Evolutionary conservation across 1,284 basidiomycete genomes (phyloP), one percentile per base, ranked within the genome.

Genomic region (Naganishia liquefaciens): DNA sequence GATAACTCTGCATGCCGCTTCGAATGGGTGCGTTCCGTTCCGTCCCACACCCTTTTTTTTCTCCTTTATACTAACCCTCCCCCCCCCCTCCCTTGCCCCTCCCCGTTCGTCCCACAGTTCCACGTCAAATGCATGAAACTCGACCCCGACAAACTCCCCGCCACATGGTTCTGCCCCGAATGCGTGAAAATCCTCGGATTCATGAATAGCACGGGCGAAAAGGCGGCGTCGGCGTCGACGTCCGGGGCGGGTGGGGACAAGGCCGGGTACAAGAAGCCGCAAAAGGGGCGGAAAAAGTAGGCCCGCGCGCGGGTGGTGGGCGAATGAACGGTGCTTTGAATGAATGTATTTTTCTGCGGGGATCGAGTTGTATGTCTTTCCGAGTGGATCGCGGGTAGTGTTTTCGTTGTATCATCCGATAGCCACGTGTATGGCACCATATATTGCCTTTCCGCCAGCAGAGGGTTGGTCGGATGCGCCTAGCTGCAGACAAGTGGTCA

Each of bases 111-210:
- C 44, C n/a, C 64, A 21, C 75, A 93, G 91, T 95, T 93, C 82
- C 92, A 95, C 77, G 81, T 93, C 61, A 82, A 81, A 19, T 95
- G 92, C 74, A 85, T 92, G 60, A 87, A 87, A 1, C 82, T 94
- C 63, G 81, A 82, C 3, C 83, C 82, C 2, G 83, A 85, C 6
- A 60, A 60, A 33, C 89, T 91, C 11, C 75, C 87, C 5, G 90
- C 89, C 1, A 82, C 81, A 5, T 95, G 92, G 92, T 90, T 84
- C 75, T 95, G 92, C 75, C 82, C 39, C 88, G 90, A 75, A 40
- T 77, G 76, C 52, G 72, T 76, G 30, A 64, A 68, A 49, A 69
- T 67, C 53, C 69, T 75, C 21, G 76, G 74, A 10, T 66, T 73
- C 42, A 61, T 52, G 21, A 69, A 70, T 54, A 72, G 73, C 65